Evolutionary conservation across 2,329 filamentous ascomycete genomes (phyloP), one percentile per base, ranked within the genome.

Genomic region (Beauveria bassiana): DNA sequence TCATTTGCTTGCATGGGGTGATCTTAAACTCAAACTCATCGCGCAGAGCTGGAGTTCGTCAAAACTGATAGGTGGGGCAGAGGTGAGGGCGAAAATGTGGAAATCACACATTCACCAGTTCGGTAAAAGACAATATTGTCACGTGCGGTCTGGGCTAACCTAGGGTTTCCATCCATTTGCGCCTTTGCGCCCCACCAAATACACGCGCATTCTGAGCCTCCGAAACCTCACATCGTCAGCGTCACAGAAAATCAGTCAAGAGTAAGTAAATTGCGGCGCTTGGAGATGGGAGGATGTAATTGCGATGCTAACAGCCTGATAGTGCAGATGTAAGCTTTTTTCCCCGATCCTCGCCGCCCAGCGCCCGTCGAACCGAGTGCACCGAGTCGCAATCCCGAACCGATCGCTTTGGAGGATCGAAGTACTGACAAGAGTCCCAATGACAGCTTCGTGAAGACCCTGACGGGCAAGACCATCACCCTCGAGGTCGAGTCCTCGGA

Each of bases 391-490:
- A 47, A 40, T 10, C 3, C 20, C 34, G 51, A 55, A 38, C 7
- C 53, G 53, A 56, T 40, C 45, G 18, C 20, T 18, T 47, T 45
- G 10, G 43, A 43, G 16, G 8, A 34, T 47, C 10, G 24, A 40
- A 38, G 61, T 28, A 14, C 61, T 60, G 31, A 56, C 66, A 61
- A 65, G 62, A 52, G 63, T 57, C 51, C 53, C 61, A 63, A 64
- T 65, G 65, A 59, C 81, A 96, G 91, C 88, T 98, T 98, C 89
- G 93, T 98, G 84, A 98, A 97, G 89, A 97, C 93, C 86, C 91
- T 97, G 77, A 97, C 93, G 86, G 93, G 95, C 83, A 98, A 98
- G 91, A 98, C 93, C 81, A 97, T 98, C 86, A 98, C 95, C 38
- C 52, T 54, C 22, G 52, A 54, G 52, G 93, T 97, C 79, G 93